Evolutionary conservation across 2,329 filamentous ascomycete genomes (phyloP).

Genomic region (Bertia moriformis): DNA sequence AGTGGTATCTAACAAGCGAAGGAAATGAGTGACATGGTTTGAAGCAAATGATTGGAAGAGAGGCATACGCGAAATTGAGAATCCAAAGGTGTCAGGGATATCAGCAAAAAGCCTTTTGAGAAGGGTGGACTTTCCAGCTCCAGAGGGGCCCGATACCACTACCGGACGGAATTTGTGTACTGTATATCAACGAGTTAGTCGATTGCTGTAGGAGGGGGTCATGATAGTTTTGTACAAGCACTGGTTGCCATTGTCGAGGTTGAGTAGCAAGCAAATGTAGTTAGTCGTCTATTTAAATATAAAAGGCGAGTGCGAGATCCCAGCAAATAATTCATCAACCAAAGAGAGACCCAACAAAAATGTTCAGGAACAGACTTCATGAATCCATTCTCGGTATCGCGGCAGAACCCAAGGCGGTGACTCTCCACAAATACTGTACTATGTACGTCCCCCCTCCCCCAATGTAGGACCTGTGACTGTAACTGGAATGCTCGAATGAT

Average conservation of each 20-base stretch:
- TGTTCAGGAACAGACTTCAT: too few relatives aligned
- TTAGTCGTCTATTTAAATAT: too few relatives aligned
- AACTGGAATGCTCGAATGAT: too few relatives aligned
- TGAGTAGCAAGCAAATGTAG: not conserved
- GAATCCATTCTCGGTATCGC: too few relatives aligned
- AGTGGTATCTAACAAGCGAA: constrained; percentile 73
- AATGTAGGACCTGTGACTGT: too few relatives aligned
- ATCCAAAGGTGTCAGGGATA: constrained; percentile 39
- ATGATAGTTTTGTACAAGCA: not conserved
- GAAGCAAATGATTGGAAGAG: constrained; percentile 3
- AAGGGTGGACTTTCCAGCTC: constrained; percentile 70
- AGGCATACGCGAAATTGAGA: constrained; percentile 24
- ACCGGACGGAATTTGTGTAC: constrained; percentile 34
- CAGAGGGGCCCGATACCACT: constrained; percentile 67
- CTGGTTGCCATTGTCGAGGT: not conserved
- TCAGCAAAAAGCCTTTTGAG: constrained; percentile 54
- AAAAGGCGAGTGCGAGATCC: too few relatives aligned
- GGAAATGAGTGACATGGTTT: not conserved
- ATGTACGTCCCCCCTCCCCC: too few relatives aligned
- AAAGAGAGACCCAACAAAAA: too few relatives aligned
- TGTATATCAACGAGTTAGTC: not conserved
- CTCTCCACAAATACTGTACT: too few relatives aligned
- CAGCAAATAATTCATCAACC: too few relatives aligned
- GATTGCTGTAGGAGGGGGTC: not conserved
- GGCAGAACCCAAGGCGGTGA: too few relatives aligned